Evolutionary conservation across 192 early-diverging fungal genomes (phyloP).

Genomic region (Rhizophagus sp.): DNA sequence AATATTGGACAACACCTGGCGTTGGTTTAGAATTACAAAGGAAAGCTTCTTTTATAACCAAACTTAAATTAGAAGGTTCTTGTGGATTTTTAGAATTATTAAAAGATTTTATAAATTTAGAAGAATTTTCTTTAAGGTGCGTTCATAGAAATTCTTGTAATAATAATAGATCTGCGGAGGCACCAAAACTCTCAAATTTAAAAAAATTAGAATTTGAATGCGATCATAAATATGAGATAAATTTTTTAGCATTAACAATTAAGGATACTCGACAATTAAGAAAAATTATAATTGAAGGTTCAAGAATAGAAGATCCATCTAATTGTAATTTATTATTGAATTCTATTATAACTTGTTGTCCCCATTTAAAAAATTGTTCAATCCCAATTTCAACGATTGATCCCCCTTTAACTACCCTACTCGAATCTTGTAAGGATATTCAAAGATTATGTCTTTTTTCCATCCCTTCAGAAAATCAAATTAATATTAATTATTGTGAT

Average conservation of each 20-base stretch:
- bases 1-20: not conserved
- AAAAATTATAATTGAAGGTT: not conserved
- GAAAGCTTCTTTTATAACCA: not conserved
- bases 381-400: not conserved
- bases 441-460: not conserved
- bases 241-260: not conserved
- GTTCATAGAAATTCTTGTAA: not conserved
- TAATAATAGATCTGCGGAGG: too few relatives aligned
- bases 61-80: not conserved
- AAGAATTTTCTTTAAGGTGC: not conserved
- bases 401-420: not conserved
- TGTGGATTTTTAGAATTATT: not conserved
- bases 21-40: not conserved
- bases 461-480: not conserved
- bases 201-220: not conserved
- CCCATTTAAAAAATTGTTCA: not conserved
- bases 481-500: not conserved
- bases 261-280: not conserved
- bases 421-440: not conserved
- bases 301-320: not conserved
- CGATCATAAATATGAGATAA: not conserved
- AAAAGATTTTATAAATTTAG: not conserved
- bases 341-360: not conserved
- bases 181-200: not conserved
- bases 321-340: not conserved